Evolutionary conservation across 169 alveolate genomes (phyloP).

Genomic region (Eimeria acervulina): DNA sequence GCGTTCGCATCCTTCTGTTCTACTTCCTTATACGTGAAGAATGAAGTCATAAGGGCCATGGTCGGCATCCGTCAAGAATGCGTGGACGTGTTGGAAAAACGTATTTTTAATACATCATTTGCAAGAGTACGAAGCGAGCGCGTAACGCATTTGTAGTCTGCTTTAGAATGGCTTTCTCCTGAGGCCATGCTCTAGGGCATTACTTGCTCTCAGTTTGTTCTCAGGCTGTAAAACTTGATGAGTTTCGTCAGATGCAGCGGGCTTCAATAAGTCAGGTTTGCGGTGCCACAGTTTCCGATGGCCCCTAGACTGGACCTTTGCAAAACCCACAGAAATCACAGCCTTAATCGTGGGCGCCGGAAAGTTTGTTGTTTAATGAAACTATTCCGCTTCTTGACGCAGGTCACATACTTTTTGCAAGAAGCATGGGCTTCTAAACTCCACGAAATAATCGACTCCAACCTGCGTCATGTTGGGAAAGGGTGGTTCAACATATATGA

Average conservation of each 20-base stretch:
- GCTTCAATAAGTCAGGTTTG: slow-evolving; percentile 87
- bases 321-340: neutral
- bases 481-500: slow-evolving; percentile 97
- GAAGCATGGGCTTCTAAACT: slow-evolving; percentile 92
- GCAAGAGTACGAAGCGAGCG: slow-evolving; percentile 82
- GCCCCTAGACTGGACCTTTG: neutral
- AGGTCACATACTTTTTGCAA: slow-evolving; percentile 90
- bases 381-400: neutral
- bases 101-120: slow-evolving; percentile 89
- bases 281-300: neutral
- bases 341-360: neutral
- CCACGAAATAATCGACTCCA: slow-evolving; percentile 89
- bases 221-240: slow-evolving; percentile 94
- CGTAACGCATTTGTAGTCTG: neutral
- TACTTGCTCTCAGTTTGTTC: neutral
- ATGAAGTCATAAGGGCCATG: slow-evolving; percentile 94
- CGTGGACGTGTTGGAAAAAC: slow-evolving; percentile 88
- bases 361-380: neutral
- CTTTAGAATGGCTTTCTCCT: neutral
- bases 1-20: slow-evolving; percentile 94
- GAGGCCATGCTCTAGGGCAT: neutral
- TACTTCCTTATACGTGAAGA: slow-evolving; percentile 92
- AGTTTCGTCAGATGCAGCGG: slow-evolving; percentile 93
- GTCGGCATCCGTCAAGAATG: slow-evolving; percentile 94
- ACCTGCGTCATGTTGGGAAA: slow-evolving; percentile 93